Evolutionary conservation across 2,329 filamentous ascomycete species (phyloP), one percentile per base, ranked within the genome.

Genomic region (Colletotrichum abscissum): DNA sequence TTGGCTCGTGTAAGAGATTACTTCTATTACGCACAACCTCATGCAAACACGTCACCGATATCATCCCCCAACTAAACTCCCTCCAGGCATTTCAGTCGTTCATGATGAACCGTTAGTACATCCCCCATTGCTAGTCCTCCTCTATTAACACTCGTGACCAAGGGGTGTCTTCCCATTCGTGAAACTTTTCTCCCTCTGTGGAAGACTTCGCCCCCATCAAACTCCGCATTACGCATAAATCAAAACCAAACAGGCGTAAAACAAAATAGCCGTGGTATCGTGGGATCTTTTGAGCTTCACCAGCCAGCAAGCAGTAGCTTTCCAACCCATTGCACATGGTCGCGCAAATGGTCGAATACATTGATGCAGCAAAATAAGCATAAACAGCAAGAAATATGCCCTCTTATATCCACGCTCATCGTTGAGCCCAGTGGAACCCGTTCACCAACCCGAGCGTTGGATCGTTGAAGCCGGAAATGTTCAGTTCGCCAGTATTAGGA

Each of bases 401-500:
- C 19, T 49, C 42, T 49, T 6, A 42, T 42, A 26, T 67, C 6
- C 24, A 16, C 26, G 19, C 22, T 63, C 60, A 70, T 72, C 70
- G 62, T 69, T 74, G 73, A 9, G 75, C 75, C 80, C 81, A 83
- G 46, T 80, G 67, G 22, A 70, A 73, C 14, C 70, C 70, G 35
- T 74, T 78, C 52, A 65, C 33, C 63, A 82, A 76, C 1, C 79
- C 77, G 14, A 83, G 79, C 28, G 76, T 80, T n/a, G 80, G 78
- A 69, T 84, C 81, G 62, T 83, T 76, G 63, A 82, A 85, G 5
- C 81, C 83, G 8, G 81, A 80, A 16, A 84, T 79, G 42, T 78
- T 83, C 54, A 84, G 75, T 49, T 81, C 81, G 57, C 83, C 83
- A 9, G 82, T 84, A 63, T 79, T 80, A 4, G 82, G 82, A 62